Evolutionary conservation across 1,284 basidiomycete genomes (phyloP), one percentile per base, ranked within the genome.

Genomic region (Porogramme epimiltina): DNA sequence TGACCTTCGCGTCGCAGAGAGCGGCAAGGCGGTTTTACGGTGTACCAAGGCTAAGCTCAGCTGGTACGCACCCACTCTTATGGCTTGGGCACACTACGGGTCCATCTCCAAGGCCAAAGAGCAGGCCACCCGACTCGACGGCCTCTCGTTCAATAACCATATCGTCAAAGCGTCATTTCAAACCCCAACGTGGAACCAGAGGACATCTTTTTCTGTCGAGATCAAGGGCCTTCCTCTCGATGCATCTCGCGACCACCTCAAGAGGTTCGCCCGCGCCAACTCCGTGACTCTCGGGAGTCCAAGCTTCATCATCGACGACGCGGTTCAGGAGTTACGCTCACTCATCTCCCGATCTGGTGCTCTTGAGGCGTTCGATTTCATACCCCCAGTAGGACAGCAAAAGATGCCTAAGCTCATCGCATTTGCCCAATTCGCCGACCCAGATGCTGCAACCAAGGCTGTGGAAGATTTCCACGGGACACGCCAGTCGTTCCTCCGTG

Each of bases 31-130:
- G 1, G 46, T 56, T 28, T 53, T 67, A 6, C 60, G 62, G 4
- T 66, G 66, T 45, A 66, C 63, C 10, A 67, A 65, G 52, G 60
- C 61, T 18, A 67, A 65, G 51, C 40, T 66, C 11, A 63, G 47
- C 49, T 67, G 66, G 65, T 67, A 59, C 47, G 59, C 65, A 0
- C 66, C 66, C 3, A 58, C 54, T 25, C 45, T 51, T 20, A 54
- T 53, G 4, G 65, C 62, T 3, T 67, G 62, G 60, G 66, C 62
- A 1, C 65, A 67, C 46, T 67, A 66, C 43, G 11, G 48, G 11
- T 40, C 51, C 19, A 48, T 66, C 13, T 50, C 54, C 11, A 42
- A 39, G 15, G 66, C 66, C 3, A 56, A 50, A 38, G 16, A 39
- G 9, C 49, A 63, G 33, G 63, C 64, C 1, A 22, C 38, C 19